These are phyloP conservation scores for Candida coleopterorum DNA, from an alignment of 805 yeast species.

Conservation along the genomic window DNA sequence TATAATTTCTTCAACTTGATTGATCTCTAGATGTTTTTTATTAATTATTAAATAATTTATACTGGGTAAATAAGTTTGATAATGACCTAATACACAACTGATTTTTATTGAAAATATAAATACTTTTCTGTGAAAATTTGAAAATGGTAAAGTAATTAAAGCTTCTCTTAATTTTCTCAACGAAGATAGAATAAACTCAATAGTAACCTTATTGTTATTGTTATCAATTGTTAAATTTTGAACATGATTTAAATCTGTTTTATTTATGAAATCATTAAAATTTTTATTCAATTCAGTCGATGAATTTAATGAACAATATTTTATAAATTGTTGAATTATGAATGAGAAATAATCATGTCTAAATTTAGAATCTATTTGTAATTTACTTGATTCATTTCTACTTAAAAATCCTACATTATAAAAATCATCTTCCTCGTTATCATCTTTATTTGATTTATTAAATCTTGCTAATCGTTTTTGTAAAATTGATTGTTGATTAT, in stretches of 20 bases:
- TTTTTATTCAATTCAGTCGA: slow-evolving; percentile 10
- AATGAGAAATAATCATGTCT: slow-evolving; percentile 36
- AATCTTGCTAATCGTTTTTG: slow-evolving; percentile 6
- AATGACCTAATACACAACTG: slow-evolving; percentile 42
- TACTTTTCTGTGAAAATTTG: slow-evolving; percentile 38
- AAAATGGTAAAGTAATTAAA: slow-evolving; percentile 33
- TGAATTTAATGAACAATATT: slow-evolving; percentile 25
- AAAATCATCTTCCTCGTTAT: not conserved
- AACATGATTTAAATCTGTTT: slow-evolving; percentile 6
- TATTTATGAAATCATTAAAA: slow-evolving; percentile 9
- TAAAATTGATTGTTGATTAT: not conserved
- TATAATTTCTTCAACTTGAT: slow-evolving; percentile 37
- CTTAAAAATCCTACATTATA: slow-evolving; percentile 51
- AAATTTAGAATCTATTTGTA: slow-evolving; percentile 41
- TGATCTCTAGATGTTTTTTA: not conserved
- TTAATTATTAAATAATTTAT: slow-evolving; percentile 37
- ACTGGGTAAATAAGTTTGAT: slow-evolving; percentile 52
- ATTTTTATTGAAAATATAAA: slow-evolving; percentile 45
- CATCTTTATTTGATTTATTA: slow-evolving; percentile 3
- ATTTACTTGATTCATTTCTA: slow-evolving; percentile 50
- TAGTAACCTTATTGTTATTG: not conserved
- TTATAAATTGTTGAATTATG: slow-evolving; percentile 26
- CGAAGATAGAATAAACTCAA: slow-evolving; percentile 23
- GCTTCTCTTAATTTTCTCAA: slow-evolving; percentile 55
- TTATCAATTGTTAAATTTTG: not conserved